phyloP scores from a whole-genome alignment of 345 rosid species.

The Gossypium stocksii region DNA sequence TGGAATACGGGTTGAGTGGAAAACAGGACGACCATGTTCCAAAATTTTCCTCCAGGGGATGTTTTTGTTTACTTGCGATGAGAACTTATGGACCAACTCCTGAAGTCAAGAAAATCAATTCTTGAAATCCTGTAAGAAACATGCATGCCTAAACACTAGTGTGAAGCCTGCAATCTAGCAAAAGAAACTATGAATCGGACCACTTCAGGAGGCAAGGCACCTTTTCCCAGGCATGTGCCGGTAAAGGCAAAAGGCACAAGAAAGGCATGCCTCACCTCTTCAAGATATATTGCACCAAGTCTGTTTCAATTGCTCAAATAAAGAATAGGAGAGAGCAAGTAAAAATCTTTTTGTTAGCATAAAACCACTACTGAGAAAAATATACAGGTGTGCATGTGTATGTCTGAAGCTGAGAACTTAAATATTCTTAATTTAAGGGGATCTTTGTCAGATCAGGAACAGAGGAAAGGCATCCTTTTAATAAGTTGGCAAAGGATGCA shows the following conservation, averaged over 20 bases:
- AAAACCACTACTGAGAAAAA: background rate
- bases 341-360: background rate
- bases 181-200: background rate
- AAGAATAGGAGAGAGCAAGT: background rate
- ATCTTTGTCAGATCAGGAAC: background rate
- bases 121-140: background rate
- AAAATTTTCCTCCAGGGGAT: conserved; percentile 78
- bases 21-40: conserved; percentile 58
- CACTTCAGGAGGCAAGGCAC: background rate
- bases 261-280: background rate
- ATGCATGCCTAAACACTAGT: conserved; percentile 3
- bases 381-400: background rate
- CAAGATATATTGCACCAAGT: background rate
- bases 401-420: background rate
- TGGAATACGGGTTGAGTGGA: conserved; percentile 55
- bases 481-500: background rate
- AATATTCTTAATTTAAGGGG: background rate
- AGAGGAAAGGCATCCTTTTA: background rate
- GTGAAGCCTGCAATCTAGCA: background rate
- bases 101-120: conserved; percentile 19
- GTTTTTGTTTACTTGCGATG: conserved; percentile 45
- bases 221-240: background rate
- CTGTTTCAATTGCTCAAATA: background rate
- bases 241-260: background rate
- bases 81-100: conserved; percentile 55